phyloP scores from a whole-genome alignment of 768 basidiomycete genomes.

The Termitomyces sp. region DNA sequence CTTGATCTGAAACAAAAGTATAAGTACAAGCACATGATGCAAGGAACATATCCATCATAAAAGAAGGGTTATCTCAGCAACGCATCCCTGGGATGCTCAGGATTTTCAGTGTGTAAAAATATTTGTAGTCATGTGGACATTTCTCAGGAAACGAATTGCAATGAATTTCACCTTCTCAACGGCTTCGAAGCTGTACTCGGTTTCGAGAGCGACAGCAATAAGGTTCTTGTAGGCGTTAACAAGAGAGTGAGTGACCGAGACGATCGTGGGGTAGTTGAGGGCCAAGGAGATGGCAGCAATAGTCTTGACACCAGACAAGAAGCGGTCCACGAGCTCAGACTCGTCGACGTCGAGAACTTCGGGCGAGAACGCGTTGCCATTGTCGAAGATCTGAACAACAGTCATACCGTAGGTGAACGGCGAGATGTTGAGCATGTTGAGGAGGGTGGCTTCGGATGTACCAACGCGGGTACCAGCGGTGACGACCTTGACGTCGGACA shows the following conservation, averaged over 20 bases:
- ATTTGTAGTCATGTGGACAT: slow-evolving; percentile 28
- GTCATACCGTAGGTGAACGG: slow-evolving; percentile 99
- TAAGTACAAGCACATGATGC: slow-evolving; percentile 11
- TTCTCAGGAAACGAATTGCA: slow-evolving; percentile 10
- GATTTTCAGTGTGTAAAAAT: slow-evolving; percentile 81
- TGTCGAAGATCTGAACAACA: slow-evolving; percentile 94
- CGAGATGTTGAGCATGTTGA: slow-evolving; percentile 99
- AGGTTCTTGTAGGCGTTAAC: slow-evolving; percentile 99
- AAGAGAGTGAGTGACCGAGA: slow-evolving; percentile 89
- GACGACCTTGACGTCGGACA: slow-evolving; percentile 95
- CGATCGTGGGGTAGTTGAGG: slow-evolving; percentile 93
- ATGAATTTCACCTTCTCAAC: slow-evolving; percentile 74
- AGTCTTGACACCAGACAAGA: slow-evolving; percentile 91
- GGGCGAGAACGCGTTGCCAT: slow-evolving; percentile 88
- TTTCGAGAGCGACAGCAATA: slow-evolving; percentile 80
- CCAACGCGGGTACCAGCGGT: slow-evolving; percentile 91
- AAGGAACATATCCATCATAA: slow-evolving; percentile 24
- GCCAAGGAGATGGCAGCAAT: slow-evolving; percentile 96
- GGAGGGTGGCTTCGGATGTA: slow-evolving; percentile 92
- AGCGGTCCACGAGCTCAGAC: slow-evolving; percentile 85
- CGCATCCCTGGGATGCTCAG: slow-evolving; percentile 56
- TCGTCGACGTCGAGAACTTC: slow-evolving; percentile 92
- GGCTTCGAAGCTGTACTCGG: slow-evolving; percentile 94
- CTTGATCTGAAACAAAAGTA: slow-evolving; percentile 62
- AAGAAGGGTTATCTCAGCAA: slow-evolving; percentile 26